A percentile compares a stretch with the other conserved stretches of the same genome.
Evolutionary conservation across 2,329 filamentous ascomycete species (phyloP).

Genomic region (Myriosclerotinia curreyana): DNA sequence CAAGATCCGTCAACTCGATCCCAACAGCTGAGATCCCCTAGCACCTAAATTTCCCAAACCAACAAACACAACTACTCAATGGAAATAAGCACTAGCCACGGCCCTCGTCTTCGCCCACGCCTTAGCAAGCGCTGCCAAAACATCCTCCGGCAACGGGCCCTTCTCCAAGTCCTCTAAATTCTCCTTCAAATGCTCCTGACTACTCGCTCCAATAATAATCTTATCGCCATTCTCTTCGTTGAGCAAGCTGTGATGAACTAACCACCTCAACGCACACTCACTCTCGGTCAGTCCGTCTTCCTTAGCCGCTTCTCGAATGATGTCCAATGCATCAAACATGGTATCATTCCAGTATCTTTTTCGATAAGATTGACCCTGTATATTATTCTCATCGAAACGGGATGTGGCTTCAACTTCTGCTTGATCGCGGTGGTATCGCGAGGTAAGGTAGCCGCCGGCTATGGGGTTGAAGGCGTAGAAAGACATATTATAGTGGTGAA

Average conservation of each 20-base stretch:
- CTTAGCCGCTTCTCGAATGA: conserved; percentile 64
- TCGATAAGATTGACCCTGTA: conserved; percentile 52
- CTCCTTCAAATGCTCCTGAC: conserved; percentile 52
- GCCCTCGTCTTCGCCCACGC: conserved; percentile 17
- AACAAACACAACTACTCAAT: background rate
- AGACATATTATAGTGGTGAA: conserved; percentile 57
- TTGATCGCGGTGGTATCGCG: conserved; percentile 46
- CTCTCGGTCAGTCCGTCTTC: conserved; percentile 67
- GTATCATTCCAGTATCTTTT: conserved; percentile 59
- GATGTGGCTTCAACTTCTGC: conserved; percentile 20
- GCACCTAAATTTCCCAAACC: background rate
- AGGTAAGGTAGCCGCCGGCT: conserved; percentile 47
- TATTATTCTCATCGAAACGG: conserved; percentile 42
- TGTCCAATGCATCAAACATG: conserved; percentile 62
- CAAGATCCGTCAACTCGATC: background rate
- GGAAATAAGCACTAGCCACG: conserved; percentile 5
- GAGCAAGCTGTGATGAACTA: conserved; percentile 64
- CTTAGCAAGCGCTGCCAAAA: conserved; percentile 40
- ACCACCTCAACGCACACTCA: conserved; percentile 74
- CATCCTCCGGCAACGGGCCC: conserved; percentile 72
- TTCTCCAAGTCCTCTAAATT: conserved; percentile 59
- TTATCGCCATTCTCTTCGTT: conserved; percentile 54
- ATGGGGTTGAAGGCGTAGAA: conserved; percentile 62
- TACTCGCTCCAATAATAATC: conserved; percentile 58
- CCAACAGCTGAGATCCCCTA: fast-evolving